Conservation (phyloP, 305 asterid species). For the Rubia occidens region DNA sequence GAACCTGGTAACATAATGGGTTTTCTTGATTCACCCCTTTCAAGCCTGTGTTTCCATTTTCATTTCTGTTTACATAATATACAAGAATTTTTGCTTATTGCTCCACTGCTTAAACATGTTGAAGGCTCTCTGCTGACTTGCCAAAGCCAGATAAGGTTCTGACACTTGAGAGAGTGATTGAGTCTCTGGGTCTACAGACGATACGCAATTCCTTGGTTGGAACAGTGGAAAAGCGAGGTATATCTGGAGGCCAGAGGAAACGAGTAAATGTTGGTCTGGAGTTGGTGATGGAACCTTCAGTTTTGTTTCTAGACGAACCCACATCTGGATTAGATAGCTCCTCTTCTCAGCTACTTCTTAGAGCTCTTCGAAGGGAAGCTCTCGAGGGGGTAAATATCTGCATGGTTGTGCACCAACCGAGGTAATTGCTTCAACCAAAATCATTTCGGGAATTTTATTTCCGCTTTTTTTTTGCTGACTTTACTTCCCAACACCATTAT, state of each 20-base stretch:
- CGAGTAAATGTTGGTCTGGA: conserved; percentile 96
- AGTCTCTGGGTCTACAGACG: conserved; percentile 77
- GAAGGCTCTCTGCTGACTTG: conserved; percentile 88
- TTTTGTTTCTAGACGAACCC: conserved; percentile 86
- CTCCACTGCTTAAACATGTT: conserved; percentile 32
- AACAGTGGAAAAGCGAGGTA: conserved; percentile 90
- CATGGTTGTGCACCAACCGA: conserved; percentile 98
- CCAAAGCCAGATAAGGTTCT: conserved; percentile 84
- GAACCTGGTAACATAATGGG: background rate
- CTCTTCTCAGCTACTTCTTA: conserved; percentile 81
- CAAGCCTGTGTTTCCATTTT: conserved; percentile 6
- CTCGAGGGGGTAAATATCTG: conserved; percentile 88
- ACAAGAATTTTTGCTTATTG: conserved; percentile 22
- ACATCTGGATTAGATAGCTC: conserved; percentile 97
- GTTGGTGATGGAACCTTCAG: conserved; percentile 93
- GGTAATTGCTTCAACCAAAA: conserved; percentile 31
- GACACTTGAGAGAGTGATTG: conserved; percentile 79
- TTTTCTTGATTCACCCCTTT: background rate
- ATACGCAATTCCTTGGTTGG: conserved; percentile 87
- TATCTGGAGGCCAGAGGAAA: conserved; percentile 97
- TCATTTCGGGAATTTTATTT: no score
- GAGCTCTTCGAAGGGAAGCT: conserved; percentile 92
- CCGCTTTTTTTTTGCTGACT: no score
- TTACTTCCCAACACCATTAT: background rate
- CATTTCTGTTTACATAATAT: conserved; percentile 10